Percentiles rank a stretch among this genome's conserved stretches.
Conservation (phyloP, 2,329 filamentous ascomycete species). For the Beauveria asiatica region DNA sequence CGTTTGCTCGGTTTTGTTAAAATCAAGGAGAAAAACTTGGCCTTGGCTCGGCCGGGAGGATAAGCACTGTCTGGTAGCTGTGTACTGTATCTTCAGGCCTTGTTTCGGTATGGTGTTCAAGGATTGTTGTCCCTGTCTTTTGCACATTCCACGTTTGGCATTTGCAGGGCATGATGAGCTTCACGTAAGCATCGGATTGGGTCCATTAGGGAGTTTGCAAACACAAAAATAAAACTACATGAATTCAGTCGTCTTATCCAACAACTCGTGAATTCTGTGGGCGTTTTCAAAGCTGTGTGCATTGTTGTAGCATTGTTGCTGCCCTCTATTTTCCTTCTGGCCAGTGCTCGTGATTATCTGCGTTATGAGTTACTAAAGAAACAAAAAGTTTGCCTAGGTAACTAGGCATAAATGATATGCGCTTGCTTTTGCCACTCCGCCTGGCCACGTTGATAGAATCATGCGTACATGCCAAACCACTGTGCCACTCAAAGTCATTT, state of each 20-base stretch:
- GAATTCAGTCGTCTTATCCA: neutral
- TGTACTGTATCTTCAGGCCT: slow-evolving; percentile 12
- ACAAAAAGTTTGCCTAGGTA: neutral
- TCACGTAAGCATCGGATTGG: slow-evolving; percentile 29
- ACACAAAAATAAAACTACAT: slow-evolving; percentile 7
- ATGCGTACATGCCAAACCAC: neutral
- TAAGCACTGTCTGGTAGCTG: slow-evolving; percentile 1
- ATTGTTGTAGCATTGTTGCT: neutral
- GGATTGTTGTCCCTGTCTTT: slow-evolving; percentile 22
- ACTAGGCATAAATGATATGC: neutral
- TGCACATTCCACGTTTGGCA: slow-evolving; percentile 22
- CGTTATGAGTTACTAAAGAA: neutral
- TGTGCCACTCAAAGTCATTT: neutral
- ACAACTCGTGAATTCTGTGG: neutral
- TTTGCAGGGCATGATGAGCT: slow-evolving; percentile 28
- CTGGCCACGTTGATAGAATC: neutral
- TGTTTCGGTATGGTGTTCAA: slow-evolving; percentile 28
- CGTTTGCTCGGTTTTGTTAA: slow-evolving; percentile 8
- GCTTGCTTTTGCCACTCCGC: neutral
- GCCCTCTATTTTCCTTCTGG: neutral
- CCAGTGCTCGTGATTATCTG: neutral
- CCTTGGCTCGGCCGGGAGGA: neutral
- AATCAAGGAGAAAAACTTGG: slow-evolving; percentile 1
- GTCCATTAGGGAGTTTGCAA: slow-evolving; percentile 27
- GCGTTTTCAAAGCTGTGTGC: neutral